Evolutionary conservation across 352 stramenopile species (phyloP), one percentile per base, ranked within the genome.

Genomic region (Globisporangium takayamanum): DNA sequence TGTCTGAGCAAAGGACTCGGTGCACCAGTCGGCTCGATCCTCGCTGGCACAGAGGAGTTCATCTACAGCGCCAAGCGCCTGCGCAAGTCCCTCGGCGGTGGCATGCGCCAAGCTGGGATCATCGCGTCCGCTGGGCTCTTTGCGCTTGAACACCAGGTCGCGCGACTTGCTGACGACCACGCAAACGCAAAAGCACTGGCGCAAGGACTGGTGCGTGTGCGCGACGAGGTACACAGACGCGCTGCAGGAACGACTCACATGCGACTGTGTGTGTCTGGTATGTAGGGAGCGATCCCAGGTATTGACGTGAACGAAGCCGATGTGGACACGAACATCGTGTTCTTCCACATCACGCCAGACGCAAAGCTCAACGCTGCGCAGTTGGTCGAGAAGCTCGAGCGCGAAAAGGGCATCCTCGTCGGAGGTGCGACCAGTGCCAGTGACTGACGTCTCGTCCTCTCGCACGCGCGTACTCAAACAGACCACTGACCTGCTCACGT

Each of bases 1-100:
- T 99, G 96, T 72, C 74, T 99, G 45, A 98, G 91, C 65, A 99
- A 99, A 68, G 96, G 93, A 0, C 72, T 99, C 22, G 95, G 94
- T n/a, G 89, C 95, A 3, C 96, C 96, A 0, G 78, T 98, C 15
- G 96, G 96, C 25, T 97, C 88, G 42, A 86, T 99, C 44, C 76
- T 99, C 42, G 94, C 96, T 10, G 95, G 95, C 53, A 81, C 87
- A 3, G 66, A 79, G 26, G 79, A 90, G 47, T 96, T 98, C 63
- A 97, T 98, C 44, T 55, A 76, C 50, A 67, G 95, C 55, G 96
- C 95, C 11, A 87, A 74, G 57, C 84, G 96, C 20, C 68, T 97
- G 66, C 76, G 97, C 39, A 99, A 99, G 78, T 95, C 92, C 39
- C 83, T 98, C 15, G 97, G 97, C 14, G 97, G 97, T 42, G 96